These are phyloP conservation scores for Neurospora hispaniola DNA, from an alignment of 495 filamentous ascomycete species.

Conservation along the genomic window DNA sequence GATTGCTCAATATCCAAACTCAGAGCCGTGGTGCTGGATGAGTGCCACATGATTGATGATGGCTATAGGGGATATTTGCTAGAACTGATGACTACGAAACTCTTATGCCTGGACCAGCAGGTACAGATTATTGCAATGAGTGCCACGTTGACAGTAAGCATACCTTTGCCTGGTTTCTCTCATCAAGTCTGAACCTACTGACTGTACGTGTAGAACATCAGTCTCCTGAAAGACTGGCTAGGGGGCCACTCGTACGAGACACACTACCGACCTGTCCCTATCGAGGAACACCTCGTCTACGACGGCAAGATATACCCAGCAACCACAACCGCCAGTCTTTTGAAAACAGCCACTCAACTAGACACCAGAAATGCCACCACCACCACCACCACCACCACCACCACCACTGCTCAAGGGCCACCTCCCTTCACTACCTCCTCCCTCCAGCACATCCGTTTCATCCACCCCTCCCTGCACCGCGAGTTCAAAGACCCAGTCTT, in stretches of 20 bases:
- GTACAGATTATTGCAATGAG: constrained; percentile 80
- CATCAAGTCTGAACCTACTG: background rate
- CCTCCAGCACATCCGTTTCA: constrained; percentile 25
- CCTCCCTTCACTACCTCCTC: constrained; percentile 24
- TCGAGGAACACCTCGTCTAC: constrained; percentile 68
- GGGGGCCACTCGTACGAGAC: constrained; percentile 63
- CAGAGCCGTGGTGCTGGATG: constrained; percentile 63
- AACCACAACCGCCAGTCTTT: constrained; percentile 49
- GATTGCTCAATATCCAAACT: constrained; percentile 57
- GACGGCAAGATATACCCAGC: constrained; percentile 61
- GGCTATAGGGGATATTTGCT: constrained; percentile 70
- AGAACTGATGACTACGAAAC: constrained; percentile 70
- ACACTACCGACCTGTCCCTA: constrained; percentile 61
- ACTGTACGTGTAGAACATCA: constrained; percentile 46
- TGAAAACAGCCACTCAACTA: constrained; percentile 49
- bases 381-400: constrained; percentile 18
- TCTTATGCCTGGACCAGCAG: constrained; percentile 55
- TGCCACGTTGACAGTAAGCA: constrained; percentile 56
- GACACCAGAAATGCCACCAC: constrained; percentile 26
- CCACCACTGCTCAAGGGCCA: constrained; percentile 8
- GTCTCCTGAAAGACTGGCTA: constrained; percentile 61
- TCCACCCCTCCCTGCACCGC: constrained; percentile 45
- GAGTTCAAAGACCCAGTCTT: constrained; percentile 53
- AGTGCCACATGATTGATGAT: constrained; percentile 76
- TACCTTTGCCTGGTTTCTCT: constrained; percentile 6